Base-by-base conservation (phyloP, 2,329 filamentous ascomycete species). In the Magnaporthiopsis poae region DNA sequence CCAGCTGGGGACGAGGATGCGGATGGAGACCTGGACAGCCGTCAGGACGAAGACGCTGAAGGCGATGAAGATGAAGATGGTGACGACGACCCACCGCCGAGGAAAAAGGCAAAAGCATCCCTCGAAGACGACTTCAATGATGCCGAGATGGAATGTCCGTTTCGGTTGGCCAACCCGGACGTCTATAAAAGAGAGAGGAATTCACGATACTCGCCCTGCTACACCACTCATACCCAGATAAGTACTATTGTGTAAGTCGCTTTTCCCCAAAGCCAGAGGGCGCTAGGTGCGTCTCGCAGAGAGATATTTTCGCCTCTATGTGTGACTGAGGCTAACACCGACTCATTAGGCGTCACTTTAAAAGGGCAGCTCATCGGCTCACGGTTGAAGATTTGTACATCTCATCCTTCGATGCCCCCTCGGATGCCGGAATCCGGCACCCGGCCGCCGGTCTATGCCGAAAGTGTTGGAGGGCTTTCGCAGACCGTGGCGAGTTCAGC, bases 231-330 rank as follows among this genome's bases (percentile, higher is more conserved):
- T 66, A 68, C 69, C 61, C 72, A 75, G 60, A 74, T 77, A 39
- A 76, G 75, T 8, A 75, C 73, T n/a, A 68, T 77, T 8, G 72
- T 76, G 74, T 76, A 68, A 72, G 75, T 71, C 18, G 3, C 7
- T 9, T 11, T n/a, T 21, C 5, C 18, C 15, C 39, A 13, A 18
- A 18, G 39, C 39, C 39, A 15, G 15, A 4, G 5, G 15, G 39
- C 12, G 35, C 39, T 18, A 5, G 13, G 5, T 46, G 13, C 3
- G 15, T 46, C 13, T 46, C 39, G 5, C 11, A 18, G 39, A 46
- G 39, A 18, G 39, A 7, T 5, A 5, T 46, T 46, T 46, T 46
- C 1, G 5, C 39, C 15, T 18, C 15, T 18, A 15, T 18, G 18
- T 12, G 5, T 18, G 39, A 8, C 65, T 63, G 29, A 33, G 29